Evolutionary conservation across 23 red algal genomes (phyloP).

Genomic region (Agarophyton chilense): DNA sequence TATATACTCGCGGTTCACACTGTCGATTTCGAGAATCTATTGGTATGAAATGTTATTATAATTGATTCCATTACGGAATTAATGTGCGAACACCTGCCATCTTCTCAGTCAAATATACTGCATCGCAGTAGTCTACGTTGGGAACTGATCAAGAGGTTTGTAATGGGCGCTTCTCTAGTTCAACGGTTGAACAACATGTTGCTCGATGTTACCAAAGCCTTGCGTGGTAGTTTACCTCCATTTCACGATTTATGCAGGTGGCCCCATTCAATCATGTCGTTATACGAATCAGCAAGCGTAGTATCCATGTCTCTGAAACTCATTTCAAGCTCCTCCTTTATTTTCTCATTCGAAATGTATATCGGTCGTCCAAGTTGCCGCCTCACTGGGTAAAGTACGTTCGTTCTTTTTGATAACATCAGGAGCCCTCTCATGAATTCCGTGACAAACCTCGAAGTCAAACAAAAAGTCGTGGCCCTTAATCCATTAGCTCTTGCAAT

Average conservation of each 20-base stretch:
- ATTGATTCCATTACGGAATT: no score
- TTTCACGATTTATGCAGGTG: slow-evolving; percentile 10
- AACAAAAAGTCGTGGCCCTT: neutral
- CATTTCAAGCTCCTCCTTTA: slow-evolving; percentile 47
- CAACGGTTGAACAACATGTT: neutral
- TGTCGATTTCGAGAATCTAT: no score
- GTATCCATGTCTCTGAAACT: slow-evolving; percentile 35
- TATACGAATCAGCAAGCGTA: slow-evolving; percentile 32
- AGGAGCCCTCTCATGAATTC: slow-evolving; percentile 20
- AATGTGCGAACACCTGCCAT: no score
- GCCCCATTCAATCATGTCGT: slow-evolving; percentile 65
- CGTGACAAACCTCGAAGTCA: slow-evolving; percentile 13
- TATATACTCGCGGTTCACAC: no score
- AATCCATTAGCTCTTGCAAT: neutral
- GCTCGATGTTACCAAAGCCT: neutral
- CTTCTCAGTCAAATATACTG: no score
- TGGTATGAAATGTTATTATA: no score
- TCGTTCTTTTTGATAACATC: neutral
- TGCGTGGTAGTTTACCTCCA: neutral
- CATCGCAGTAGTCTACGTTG: no score
- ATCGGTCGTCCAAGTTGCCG: slow-evolving; percentile 39
- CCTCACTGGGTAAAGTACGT: neutral
- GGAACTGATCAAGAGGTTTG: no score
- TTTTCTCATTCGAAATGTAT: slow-evolving; percentile 35
- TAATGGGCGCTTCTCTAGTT: no score